These are phyloP conservation scores for Agrostemma githago DNA, from an alignment of 148 eudicot species.

Conservation along the genomic window DNA sequence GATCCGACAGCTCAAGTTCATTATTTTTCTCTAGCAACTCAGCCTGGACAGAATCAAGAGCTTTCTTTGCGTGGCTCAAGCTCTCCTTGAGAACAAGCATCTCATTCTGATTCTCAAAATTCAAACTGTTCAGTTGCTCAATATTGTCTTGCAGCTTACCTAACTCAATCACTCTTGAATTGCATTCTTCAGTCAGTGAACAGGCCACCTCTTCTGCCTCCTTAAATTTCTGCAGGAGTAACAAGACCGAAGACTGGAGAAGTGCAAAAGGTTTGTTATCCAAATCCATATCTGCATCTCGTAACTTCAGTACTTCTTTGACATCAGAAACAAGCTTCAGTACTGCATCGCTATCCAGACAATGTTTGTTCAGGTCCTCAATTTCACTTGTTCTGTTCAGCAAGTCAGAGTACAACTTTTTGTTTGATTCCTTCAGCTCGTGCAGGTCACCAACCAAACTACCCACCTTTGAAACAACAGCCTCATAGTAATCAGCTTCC, in stretches of 20 bases:
- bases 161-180: conserved; percentile 38
- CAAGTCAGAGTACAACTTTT: conserved; percentile 49
- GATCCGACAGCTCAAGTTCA: conserved; percentile 87
- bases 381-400: conserved; percentile 39
- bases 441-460: conserved; percentile 39
- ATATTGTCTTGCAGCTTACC: conserved; percentile 42
- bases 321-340: conserved; percentile 57
- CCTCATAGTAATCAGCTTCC: conserved; percentile 40
- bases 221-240: conserved; percentile 56
- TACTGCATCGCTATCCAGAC: conserved; percentile 41
- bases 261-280: conserved; percentile 35
- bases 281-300: conserved; percentile 30
- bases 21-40: conserved; percentile 50
- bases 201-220: conserved; percentile 44
- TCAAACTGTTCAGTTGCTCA: conserved; percentile 41
- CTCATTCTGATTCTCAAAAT: conserved; percentile 57
- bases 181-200: conserved; percentile 29
- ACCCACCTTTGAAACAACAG: conserved; percentile 47
- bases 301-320: conserved; percentile 40
- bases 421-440: conserved; percentile 52
- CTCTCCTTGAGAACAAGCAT: conserved; percentile 55
- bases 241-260: conserved; percentile 46
- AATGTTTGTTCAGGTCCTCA: conserved; percentile 48
- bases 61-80: conserved; percentile 49
- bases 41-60: conserved; percentile 31